Evolutionary conservation across 352 stramenopile genomes (phyloP), one percentile per base, ranked within the genome.

Genomic region (Phytophthora citricola): DNA sequence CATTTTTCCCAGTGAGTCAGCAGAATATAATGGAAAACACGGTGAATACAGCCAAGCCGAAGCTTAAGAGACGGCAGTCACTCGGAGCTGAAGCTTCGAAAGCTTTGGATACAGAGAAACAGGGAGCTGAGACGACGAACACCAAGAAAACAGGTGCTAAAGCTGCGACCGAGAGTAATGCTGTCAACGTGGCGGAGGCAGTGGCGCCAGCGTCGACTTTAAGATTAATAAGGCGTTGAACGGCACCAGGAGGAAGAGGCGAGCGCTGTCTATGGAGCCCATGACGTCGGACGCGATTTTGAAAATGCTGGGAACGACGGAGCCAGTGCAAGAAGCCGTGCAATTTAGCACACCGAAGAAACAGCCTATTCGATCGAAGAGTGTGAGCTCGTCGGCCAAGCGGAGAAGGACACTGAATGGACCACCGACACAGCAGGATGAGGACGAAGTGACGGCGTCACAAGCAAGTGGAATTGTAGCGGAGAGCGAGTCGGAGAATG

Each of bases 1-100:
- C 76, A 29, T 95, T 90, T 51, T 95, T 95, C 53, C 87, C 87
- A 2, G 76, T 92, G 45, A 85, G 75, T 61, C 85, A 89, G 48
- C 54, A 69, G 20, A 67, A 65, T 40, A 20, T 43, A 4, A 39
- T 50, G 5, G 57, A 65, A 0, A 51, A 26, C 2, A 22, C 29
- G 3, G 26, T 11, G 1, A 47, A 32, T 22, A 46, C 17, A 31
- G 26, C 24, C 7, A 69, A 63, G 10, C 58, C 63, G 8, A 69
- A 64, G 27, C 61, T 68, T 5, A 66, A 69, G 45, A 40, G 67
- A 34, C 58, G 71, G 1, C 67, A 76, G 51, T 76, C 63, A 11
- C 45, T 79, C 3, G 71, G 67, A 8, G 43, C 38, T 0, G 39
- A 66, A 7, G 40, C 58, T 4, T 22, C n/a, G 6, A 45, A 73